Percentiles rank a stretch among this genome's conserved stretches.
These are phyloP conservation scores for Trichoderma sp. DNA, from an alignment of 2,329 filamentous ascomycete genomes.

Conservation along the genomic window DNA sequence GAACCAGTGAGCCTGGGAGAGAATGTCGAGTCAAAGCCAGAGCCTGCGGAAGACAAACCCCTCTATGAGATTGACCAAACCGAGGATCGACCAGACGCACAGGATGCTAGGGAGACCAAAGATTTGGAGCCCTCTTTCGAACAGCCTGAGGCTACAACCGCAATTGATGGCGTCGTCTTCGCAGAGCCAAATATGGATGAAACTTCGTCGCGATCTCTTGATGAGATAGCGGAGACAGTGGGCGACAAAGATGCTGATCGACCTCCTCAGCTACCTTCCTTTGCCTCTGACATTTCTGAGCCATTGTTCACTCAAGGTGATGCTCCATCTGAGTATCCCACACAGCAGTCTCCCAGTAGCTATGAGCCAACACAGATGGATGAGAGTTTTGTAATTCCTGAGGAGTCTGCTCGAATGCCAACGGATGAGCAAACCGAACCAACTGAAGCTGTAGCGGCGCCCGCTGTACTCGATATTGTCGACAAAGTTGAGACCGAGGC, in stretches of 20 bases:
- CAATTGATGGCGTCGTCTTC: background rate
- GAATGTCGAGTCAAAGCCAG: background rate
- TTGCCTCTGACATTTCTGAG: slow-evolving; percentile 38
- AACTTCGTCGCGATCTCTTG: background rate
- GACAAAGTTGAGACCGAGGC: background rate
- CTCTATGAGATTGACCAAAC: background rate
- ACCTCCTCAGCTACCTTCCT: slow-evolving; percentile 6
- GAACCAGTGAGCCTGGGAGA: background rate
- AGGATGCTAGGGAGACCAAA: background rate
- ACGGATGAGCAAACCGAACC: slow-evolving; percentile 24
- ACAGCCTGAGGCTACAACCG: background rate
- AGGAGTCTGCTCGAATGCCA: background rate
- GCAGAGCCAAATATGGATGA: background rate
- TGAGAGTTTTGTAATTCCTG: slow-evolving; percentile 25
- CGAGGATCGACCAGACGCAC: background rate
- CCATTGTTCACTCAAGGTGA: slow-evolving; percentile 42
- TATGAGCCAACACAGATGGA: slow-evolving; percentile 35
- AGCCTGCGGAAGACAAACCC: background rate
- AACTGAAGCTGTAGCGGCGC: slow-evolving; percentile 1
- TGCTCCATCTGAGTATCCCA: slow-evolving; percentile 32
- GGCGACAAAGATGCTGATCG: background rate
- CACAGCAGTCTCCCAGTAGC: slow-evolving; percentile 34
- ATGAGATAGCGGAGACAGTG: background rate
- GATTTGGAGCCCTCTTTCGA: background rate
- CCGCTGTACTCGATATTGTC: background rate